phyloP scores from a whole-genome alignment of 2,329 filamentous ascomycete species.

The Dichotomopilus funicola region DNA sequence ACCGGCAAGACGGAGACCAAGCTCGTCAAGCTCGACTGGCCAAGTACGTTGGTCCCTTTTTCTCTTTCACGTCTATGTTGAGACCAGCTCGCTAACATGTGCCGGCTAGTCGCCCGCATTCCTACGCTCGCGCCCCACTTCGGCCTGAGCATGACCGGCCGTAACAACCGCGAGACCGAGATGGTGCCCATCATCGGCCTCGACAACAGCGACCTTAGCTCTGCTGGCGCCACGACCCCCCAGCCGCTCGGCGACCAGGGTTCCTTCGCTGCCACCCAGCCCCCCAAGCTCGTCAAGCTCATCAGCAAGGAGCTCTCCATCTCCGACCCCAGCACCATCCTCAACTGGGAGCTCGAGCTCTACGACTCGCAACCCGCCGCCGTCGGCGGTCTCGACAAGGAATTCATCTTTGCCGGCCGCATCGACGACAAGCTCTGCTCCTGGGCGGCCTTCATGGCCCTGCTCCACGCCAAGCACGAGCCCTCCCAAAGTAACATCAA shows the following conservation, averaged over 20 bases:
- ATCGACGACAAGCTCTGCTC: conserved; percentile 98
- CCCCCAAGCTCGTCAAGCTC: conserved; percentile 73
- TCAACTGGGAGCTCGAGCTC: conserved; percentile 96
- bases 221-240: conserved; percentile 27
- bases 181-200: conserved; percentile 91
- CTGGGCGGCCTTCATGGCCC: conserved; percentile 79
- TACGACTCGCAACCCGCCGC: conserved; percentile 84
- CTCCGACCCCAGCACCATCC: conserved; percentile 63
- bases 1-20: conserved; percentile 71
- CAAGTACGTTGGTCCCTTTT: conserved; percentile 44
- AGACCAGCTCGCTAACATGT: not conserved
- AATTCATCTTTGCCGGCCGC: conserved; percentile 90
- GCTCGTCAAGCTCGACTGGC: conserved; percentile 89
- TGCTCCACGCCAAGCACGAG: conserved; percentile 59
- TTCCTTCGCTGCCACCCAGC: conserved; percentile 77
- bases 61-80: not conserved
- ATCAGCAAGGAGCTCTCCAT: conserved; percentile 76
- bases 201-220: conserved; percentile 58
- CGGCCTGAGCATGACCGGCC: conserved; percentile 63
- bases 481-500: conserved; percentile 66
- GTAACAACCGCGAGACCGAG: conserved; percentile 79
- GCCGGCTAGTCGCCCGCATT: conserved; percentile 62
- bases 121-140: conserved; percentile 94
- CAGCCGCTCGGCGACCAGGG: conserved; percentile 54
- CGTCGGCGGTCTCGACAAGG: conserved; percentile 77